Evolutionary conservation across 2,329 filamentous ascomycete species (phyloP), one percentile per base, ranked within the genome.

Genomic region (Chaetomium sp.): DNA sequence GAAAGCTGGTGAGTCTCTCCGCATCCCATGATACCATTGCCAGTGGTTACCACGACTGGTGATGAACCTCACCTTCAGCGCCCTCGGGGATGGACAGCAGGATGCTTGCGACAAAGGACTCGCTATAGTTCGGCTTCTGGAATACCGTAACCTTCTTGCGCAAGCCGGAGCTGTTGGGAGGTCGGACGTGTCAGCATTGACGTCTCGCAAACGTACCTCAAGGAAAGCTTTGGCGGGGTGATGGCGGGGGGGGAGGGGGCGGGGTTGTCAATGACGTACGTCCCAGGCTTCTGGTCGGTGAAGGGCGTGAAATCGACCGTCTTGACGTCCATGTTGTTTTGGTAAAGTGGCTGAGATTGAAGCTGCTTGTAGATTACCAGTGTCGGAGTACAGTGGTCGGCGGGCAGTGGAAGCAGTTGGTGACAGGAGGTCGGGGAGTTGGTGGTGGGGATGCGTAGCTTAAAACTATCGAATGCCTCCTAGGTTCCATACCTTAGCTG

Each of bases 111-210:
- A 99, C 87, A 78, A 99, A 99, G 60, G 94, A 88, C 81, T 99
- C 95, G 79, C 92, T 93, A 85, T 99, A 99, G 82, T 99, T 87
- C 66, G 89, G 84, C 80, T 97, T 85, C 80, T 99, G 92, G 85
- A 99, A 99, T 77, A 97, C 91, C 75, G 92, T 93, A 82, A 98
- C 95, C 87, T 96, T 98, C 83, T 99, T 99, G 70, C 95, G 93
- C 79, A 99, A 92, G 79, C 95, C 95, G 71, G 95, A 99, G 72
- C 94, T 98, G 74, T 23, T 64, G 45, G 56, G 23, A 16, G 50
- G 19, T 4, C 3, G 21, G 16, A 29, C 10, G 10, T 21, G 53
- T 67, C 29, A 67, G 63, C 45, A 13, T 29, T 21, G 25, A 4
- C 13, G 12, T 25, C 12, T 31, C 21, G 13, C 16, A 31, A 16